A percentile compares a stretch with the other conserved stretches of the same genome.
These are phyloP conservation scores for Claviceps lovelessii DNA, from an alignment of 2,329 filamentous ascomycete species.

Conservation along the genomic window DNA sequence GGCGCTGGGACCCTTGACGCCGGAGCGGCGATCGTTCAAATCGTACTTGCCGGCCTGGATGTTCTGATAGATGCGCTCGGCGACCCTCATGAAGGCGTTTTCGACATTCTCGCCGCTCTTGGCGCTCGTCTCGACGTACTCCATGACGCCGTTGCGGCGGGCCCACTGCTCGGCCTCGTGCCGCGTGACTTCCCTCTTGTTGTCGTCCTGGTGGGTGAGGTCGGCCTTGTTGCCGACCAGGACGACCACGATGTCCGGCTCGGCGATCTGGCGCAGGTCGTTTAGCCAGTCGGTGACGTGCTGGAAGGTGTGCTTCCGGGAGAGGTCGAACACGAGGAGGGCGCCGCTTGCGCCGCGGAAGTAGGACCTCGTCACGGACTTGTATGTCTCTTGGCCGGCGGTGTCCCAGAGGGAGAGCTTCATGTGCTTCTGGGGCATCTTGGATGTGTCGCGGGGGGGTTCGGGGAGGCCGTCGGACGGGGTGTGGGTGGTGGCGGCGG, in stretches of 20 bases:
- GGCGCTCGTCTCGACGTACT: slow-evolving; percentile 91
- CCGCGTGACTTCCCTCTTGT: slow-evolving; percentile 63
- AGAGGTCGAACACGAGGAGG: slow-evolving; percentile 90
- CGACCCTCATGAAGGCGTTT: slow-evolving; percentile 80
- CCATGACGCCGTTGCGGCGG: slow-evolving; percentile 65
- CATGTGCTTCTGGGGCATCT: slow-evolving; percentile 57
- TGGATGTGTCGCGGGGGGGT: slow-evolving; percentile 29
- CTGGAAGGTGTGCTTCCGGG: slow-evolving; percentile 67
- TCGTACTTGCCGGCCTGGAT: slow-evolving; percentile 93
- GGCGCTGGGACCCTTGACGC: slow-evolving; percentile 62
- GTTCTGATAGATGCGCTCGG: slow-evolving; percentile 90
- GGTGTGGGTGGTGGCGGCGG: background rate
- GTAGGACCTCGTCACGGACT: slow-evolving; percentile 86
- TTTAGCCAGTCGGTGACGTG: slow-evolving; percentile 89
- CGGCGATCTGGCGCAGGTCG: slow-evolving; percentile 86
- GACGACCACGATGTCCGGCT: slow-evolving; percentile 87
- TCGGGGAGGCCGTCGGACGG: slow-evolving; percentile 32
- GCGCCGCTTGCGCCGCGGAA: slow-evolving; percentile 63
- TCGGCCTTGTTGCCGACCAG: slow-evolving; percentile 94
- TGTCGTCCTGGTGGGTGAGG: slow-evolving; percentile 40
- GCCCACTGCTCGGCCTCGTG: slow-evolving; percentile 89
- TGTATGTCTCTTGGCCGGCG: slow-evolving; percentile 93
- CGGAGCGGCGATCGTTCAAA: slow-evolving; percentile 79
- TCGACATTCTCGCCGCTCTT: slow-evolving; percentile 94
- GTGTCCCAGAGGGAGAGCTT: slow-evolving; percentile 93